phyloP scores from a whole-genome alignment of 192 early-diverging fungal genomes.

The Allomyces javanicus region DNA sequence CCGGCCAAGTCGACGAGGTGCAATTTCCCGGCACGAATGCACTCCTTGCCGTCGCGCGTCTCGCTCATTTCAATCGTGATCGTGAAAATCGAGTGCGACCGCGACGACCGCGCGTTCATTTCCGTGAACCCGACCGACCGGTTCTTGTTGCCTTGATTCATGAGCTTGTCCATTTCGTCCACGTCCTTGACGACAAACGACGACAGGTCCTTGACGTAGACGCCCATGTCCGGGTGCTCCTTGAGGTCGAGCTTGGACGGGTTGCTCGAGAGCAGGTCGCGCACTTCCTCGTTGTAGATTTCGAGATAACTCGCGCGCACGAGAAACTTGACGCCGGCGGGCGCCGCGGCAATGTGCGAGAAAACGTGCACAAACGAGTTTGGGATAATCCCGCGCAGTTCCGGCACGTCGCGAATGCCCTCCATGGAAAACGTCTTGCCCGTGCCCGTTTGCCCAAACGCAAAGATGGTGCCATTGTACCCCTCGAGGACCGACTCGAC shows the following conservation, averaged over 20 bases:
- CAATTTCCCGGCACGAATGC: slow-evolving; percentile 36
- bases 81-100: slow-evolving; percentile 42
- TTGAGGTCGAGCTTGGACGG: slow-evolving; percentile 34
- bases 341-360: slow-evolving; percentile 22
- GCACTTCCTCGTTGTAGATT: slow-evolving; percentile 49
- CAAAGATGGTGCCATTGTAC: slow-evolving; percentile 81
- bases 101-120: slow-evolving; percentile 37
- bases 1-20: slow-evolving; percentile 57
- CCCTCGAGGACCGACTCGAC: slow-evolving; percentile 52
- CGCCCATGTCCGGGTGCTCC: slow-evolving; percentile 35
- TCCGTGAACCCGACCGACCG: slow-evolving; percentile 52
- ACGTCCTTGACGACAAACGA: slow-evolving; percentile 42
- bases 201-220: slow-evolving; percentile 39
- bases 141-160: slow-evolving; percentile 45
- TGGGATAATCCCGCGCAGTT: slow-evolving; percentile 43
- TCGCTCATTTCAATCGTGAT: slow-evolving; percentile 21
- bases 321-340: slow-evolving; percentile 24
- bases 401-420: slow-evolving; percentile 35
- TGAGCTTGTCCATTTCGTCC: slow-evolving; percentile 40
- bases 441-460: slow-evolving; percentile 45
- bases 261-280: slow-evolving; percentile 31
- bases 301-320: slow-evolving; percentile 44
- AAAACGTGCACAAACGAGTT: slow-evolving; percentile 48
- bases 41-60: slow-evolving; percentile 25
- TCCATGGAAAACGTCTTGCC: slow-evolving; percentile 52